Base-by-base conservation (phyloP, 805 yeast species). In the Ogataea pignaliae region DNA sequence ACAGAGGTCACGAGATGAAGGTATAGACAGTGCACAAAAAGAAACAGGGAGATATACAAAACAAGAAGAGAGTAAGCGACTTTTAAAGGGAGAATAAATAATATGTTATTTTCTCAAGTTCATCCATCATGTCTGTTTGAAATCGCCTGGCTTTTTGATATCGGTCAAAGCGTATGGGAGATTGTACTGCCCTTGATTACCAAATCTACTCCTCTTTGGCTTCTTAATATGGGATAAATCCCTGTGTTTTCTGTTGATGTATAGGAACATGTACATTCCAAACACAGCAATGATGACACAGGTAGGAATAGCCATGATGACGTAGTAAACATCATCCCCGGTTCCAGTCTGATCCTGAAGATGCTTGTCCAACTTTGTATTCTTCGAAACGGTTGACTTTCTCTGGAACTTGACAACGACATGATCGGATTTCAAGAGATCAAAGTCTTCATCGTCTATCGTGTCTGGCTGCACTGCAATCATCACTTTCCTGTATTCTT, bases 401-500 rank as follows among this genome's bases (percentile, higher is more conserved):
- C 76, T 70, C 37, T 69, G 68, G 45, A 78, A 63, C 43, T 67
- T 73, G 41, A 76, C 65, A 17, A 74, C 70, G 8, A 76, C 68
- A 42, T 51, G 75, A 43, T 50, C 66, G 50, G 62, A 69, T 11
- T 62, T 60, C 50, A 78, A 49, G 12, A 78, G 67, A 48, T 78
- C 71, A 57, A 84, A 84, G 2, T 83, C 90, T 3, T 81, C 87
- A 60, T 83, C 88, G 3, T 70, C 56, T 15, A 82, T 70, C 37
- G 69, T 69, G 43, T 79, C 83, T 1, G 95, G 91, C 63, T 89
- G 96, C 39, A 88, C 73, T 3, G 90, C 71, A 35, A 88, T 65
- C 40, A 82, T 69, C 11, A 85, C 81, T 48, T 75, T 73, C 55
- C 76, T 78, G 46, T 69, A 67, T 52, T 71, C 76, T 51, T 67